Base-by-base conservation (phyloP, 192 early-diverging fungal species). In the Coemansia sp. region DNA sequence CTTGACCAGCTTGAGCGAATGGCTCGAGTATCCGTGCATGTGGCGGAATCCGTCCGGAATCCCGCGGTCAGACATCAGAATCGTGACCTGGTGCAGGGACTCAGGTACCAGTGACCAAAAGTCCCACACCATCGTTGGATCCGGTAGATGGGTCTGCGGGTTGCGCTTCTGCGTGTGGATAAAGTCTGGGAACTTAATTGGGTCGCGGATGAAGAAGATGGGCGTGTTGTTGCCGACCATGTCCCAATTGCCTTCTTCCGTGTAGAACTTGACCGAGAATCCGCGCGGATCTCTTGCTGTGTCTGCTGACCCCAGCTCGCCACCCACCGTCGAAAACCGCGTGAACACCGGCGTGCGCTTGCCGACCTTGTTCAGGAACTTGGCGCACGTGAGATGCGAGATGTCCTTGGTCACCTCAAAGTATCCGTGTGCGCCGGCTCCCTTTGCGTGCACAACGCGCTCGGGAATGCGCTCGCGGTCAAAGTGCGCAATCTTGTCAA, bases 181-280 rank as follows among this genome's bases (percentile, higher is more conserved):
- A 75, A 93, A 88, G 73, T 91, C 91, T 26, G 93, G 93, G 84
- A 90, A 93, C 82, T 91, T 90, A 69, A 88, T 65, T 13, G 90
- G 87, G 74, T 93, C 91, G 49, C 90, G 88, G 71, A 94, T 87
- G 72, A 92, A 92, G 83, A 94, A 94, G 60, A 91, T 85, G 12
- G 92, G 92, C 41, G 87, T 92, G 86, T 92, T 92, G 85, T 92
- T 91, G 66, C 91, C 91, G 32, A 94, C 92, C 86, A 92, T 88
- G 73, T 94, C 91, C 89, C 88, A 94, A 83, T 90, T 93, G 67
- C 89, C 88, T 73, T 94, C 92, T 71, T 92, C 91, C 26, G 92
- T 94, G 80, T 92, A 94, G 83, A 92, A 92, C 85, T 93, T 92
- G 75, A 91, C 72, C 19, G 91, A 86, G 47, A 94, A 93, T 8